A percentile compares a stretch with the other conserved stretches of the same genome.
These are phyloP conservation scores for Aspergillus sp. DNA, from an alignment of 2,329 filamentous ascomycete genomes.

Conservation along the genomic window DNA sequence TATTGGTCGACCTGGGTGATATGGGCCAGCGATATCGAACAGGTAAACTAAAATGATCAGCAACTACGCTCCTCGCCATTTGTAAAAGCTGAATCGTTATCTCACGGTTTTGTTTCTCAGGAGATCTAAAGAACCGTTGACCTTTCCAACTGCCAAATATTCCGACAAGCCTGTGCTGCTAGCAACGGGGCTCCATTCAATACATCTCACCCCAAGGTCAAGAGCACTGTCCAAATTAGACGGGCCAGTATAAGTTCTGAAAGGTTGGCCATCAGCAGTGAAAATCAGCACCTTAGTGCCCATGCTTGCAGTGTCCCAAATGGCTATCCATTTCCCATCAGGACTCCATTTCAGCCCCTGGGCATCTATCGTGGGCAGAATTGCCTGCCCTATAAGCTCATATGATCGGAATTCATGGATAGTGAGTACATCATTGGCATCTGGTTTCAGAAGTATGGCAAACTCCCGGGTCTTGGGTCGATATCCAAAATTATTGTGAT, in stretches of 20 bases:
- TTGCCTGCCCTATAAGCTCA: conserved; percentile 24
- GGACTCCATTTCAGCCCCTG: conserved; percentile 53
- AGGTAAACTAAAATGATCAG: conserved; percentile 23
- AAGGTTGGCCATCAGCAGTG: conserved; percentile 53
- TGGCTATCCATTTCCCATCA: conserved; percentile 51
- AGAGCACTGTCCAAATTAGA: conserved; percentile 28
- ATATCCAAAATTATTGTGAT: conserved; percentile 30
- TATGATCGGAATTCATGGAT: conserved; percentile 31
- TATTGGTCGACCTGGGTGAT: conserved; percentile 22
- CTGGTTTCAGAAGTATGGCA: conserved; percentile 33
- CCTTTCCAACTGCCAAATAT: conserved; percentile 43
- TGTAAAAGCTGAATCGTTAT: neutral
- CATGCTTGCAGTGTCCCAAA: conserved; percentile 48
- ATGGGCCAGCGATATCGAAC: conserved; percentile 27
- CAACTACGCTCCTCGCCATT: neutral
- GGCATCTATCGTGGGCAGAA: conserved; percentile 47
- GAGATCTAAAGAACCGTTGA: conserved; percentile 44
- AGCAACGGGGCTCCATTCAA: conserved; percentile 46
- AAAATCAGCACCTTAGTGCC: conserved; percentile 47
- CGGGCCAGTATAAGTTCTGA: conserved; percentile 43
- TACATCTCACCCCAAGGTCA: conserved; percentile 44
- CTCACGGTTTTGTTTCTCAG: conserved; percentile 37
- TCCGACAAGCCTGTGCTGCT: conserved; percentile 21
- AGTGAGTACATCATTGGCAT: conserved; percentile 30
- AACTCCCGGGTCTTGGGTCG: conserved; percentile 33